Conservation (phyloP, 495 filamentous ascomycete genomes). For the Baudoinia panamericana region DNA sequence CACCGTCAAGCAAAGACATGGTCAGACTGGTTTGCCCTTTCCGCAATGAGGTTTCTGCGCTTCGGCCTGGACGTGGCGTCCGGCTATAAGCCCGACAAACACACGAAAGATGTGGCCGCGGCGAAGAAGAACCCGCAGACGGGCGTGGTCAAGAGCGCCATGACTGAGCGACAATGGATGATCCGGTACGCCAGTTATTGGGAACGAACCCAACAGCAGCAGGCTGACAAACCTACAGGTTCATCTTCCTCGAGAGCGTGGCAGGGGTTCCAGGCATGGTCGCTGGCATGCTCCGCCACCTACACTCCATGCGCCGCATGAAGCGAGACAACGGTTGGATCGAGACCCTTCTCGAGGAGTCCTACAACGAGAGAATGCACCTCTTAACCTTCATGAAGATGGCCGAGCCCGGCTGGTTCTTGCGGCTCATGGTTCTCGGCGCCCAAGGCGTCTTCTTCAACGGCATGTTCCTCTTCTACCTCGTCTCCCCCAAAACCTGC, state of each 20-base stretch:
- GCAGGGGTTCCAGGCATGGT: slow-evolving; percentile 97
- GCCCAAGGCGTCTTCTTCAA: slow-evolving; percentile 91
- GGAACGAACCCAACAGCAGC: too few relatives aligned
- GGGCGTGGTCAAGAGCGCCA: slow-evolving; percentile 38
- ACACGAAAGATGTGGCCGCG: slow-evolving; percentile 35
- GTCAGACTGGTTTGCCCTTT: slow-evolving; percentile 55
- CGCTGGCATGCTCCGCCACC: slow-evolving; percentile 80
- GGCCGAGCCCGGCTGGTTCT: slow-evolving; percentile 77
- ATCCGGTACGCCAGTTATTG: slow-evolving; percentile 45
- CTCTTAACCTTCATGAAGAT: slow-evolving; percentile 89
- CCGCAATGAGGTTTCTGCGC: slow-evolving; percentile 47
- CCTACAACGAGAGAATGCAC: slow-evolving; percentile 84
- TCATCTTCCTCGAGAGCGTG: slow-evolving; percentile 82
- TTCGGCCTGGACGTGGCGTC: slow-evolving; percentile 56
- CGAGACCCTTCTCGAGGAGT: slow-evolving; percentile 86
- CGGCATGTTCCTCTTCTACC: slow-evolving; percentile 76
- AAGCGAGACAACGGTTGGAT: slow-evolving; percentile 98
- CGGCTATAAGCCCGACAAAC: slow-evolving; percentile 56
- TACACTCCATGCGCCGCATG: slow-evolving; percentile 68
- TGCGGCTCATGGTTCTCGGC: slow-evolving; percentile 73
- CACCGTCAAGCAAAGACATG: slow-evolving; percentile 54
- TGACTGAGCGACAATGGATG: slow-evolving; percentile 68
- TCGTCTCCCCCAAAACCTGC: slow-evolving; percentile 75
- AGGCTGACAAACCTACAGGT: slow-evolving; percentile 1
- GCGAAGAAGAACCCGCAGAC: slow-evolving; percentile 29